Evolutionary conservation across 2,329 filamentous ascomycete species (phyloP).

Genomic region (Fusarium nurragi): DNA sequence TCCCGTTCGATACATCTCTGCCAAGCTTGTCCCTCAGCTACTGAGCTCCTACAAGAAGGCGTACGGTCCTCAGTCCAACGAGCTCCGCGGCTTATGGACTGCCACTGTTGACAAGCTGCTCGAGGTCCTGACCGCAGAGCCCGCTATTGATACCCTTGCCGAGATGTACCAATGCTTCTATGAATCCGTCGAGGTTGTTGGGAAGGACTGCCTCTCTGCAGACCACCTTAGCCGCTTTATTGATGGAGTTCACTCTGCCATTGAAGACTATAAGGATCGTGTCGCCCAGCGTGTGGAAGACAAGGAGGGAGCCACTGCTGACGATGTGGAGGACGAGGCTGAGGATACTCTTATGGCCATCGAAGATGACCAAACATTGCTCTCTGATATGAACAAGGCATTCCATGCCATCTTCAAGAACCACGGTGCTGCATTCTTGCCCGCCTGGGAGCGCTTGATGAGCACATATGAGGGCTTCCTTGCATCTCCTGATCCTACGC

Average conservation of each 20-base stretch:
- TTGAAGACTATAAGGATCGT: constrained; percentile 92
- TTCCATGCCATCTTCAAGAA: constrained; percentile 99
- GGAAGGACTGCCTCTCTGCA: constrained; percentile 80
- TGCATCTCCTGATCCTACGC: constrained; percentile 81
- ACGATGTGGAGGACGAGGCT: constrained; percentile 89
- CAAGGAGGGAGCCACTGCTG: constrained; percentile 74
- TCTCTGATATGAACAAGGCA: constrained; percentile 99
- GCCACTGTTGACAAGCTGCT: constrained; percentile 89
- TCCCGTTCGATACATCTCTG: constrained; percentile 92
- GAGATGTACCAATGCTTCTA: constrained; percentile 99
- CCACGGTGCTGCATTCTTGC: constrained; percentile 84
- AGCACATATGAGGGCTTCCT: constrained; percentile 88
- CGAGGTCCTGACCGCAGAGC: constrained; percentile 92
- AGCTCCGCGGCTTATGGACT: constrained; percentile 85
- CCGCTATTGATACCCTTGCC: constrained; percentile 92
- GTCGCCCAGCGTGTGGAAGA: constrained; percentile 87
- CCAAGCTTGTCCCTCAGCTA: constrained; percentile 92
- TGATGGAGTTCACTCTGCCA: constrained; percentile 81
- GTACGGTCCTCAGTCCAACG: constrained; percentile 80
- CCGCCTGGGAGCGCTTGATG: constrained; percentile 86
- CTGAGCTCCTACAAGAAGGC: constrained; percentile 94
- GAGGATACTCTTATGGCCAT: constrained; percentile 91
- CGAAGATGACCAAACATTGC: constrained; percentile 94
- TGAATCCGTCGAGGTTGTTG: constrained; percentile 93
- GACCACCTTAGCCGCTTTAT: constrained; percentile 90